Evolutionary conservation across 176 grass and related monocot species (phyloP).

Genomic region (Zizania latifolia): DNA sequence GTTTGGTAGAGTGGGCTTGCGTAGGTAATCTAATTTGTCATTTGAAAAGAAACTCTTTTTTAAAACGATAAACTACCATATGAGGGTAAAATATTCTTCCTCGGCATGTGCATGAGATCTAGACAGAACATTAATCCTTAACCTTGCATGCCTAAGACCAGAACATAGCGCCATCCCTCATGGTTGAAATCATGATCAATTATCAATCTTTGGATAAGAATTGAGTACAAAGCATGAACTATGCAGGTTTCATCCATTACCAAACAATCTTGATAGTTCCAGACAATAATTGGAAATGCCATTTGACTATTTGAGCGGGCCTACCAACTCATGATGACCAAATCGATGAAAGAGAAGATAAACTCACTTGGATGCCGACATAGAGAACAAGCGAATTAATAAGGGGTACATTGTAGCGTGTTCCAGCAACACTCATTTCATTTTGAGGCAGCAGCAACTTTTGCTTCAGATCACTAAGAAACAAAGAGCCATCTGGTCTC

Average conservation of each 20-base stretch:
- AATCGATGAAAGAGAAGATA: background rate
- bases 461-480: slow-evolving; percentile 71
- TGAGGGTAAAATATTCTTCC: background rate
- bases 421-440: slow-evolving; percentile 59
- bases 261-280: background rate
- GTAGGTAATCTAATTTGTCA: background rate
- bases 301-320: no score
- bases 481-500: slow-evolving; percentile 62
- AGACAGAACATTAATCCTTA: background rate
- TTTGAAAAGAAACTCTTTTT: background rate
- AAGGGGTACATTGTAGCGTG: slow-evolving; percentile 68
- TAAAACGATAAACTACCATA: background rate
- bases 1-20: background rate
- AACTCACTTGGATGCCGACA: slow-evolving; percentile 74
- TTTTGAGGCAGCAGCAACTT: slow-evolving; percentile 67
- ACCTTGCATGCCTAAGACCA: background rate
- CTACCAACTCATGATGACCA: background rate
- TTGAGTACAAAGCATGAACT: background rate
- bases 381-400: slow-evolving; percentile 89
- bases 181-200: background rate
- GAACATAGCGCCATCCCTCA: background rate
- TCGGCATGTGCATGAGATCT: background rate
- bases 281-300: background rate
- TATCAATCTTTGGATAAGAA: background rate
- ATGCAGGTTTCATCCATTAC: background rate